Evolutionary conservation across 257 asterid species (phyloP).

Genomic region (Lycium ferocissimum): DNA sequence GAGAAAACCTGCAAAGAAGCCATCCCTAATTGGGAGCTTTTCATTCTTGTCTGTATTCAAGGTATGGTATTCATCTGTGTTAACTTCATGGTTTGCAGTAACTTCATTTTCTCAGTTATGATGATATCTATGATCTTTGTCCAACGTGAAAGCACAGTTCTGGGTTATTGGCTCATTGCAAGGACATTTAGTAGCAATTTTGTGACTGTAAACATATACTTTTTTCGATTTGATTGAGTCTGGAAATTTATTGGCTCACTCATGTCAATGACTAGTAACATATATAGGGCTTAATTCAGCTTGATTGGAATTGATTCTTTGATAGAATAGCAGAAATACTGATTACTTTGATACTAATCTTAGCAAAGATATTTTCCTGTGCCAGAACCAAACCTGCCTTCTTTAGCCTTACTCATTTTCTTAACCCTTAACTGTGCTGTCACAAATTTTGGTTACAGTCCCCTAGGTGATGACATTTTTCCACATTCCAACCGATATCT

Average conservation of each 20-base stretch:
- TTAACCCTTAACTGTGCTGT: not conserved
- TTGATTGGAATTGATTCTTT: not conserved
- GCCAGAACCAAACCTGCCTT: not conserved
- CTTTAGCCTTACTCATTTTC: not conserved
- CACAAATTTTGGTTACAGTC: not conserved
- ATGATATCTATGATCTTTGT: constrained; percentile 21
- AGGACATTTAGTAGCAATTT: constrained; percentile 11
- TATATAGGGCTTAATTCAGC: not conserved
- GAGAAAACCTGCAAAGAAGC: constrained; percentile 60
- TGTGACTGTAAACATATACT: not conserved
- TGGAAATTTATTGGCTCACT: not conserved
- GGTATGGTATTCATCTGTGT: constrained; percentile 51
- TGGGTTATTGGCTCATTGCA: not conserved
- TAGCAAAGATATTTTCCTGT: not conserved
- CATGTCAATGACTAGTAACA: not conserved
- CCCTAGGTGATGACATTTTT: not conserved
- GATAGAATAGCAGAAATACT: not conserved
- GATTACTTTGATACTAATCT: not conserved
- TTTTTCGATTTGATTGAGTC: not conserved
- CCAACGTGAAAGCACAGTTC: not conserved
- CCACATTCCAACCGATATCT: not conserved
- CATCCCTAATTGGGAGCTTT: constrained; percentile 53
- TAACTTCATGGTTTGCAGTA: not conserved
- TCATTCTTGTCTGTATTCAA: constrained; percentile 69
- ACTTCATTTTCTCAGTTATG: constrained; percentile 62